phyloP scores from a whole-genome alignment of 2,329 filamentous ascomycete genomes.

The Pochonia chlamydosporia region DNA sequence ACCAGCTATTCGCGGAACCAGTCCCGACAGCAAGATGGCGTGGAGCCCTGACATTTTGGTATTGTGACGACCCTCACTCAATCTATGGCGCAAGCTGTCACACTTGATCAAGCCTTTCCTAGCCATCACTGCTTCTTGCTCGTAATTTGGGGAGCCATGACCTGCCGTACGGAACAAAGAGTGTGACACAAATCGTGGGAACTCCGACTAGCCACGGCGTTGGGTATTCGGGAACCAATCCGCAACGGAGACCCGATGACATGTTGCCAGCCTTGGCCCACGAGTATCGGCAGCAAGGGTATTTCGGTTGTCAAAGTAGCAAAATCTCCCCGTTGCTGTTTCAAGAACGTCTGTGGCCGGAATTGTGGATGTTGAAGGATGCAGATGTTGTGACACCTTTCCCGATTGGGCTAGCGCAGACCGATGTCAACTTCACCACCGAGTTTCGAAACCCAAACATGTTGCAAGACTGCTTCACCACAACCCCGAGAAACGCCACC shows the following conservation, averaged over 20 bases:
- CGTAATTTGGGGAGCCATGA: too few species aligned
- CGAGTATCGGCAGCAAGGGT: neutral
- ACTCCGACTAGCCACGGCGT: too few species aligned
- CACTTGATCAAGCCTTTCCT: too few species aligned
- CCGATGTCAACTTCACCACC: constrained; percentile 10
- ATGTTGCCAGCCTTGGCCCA: neutral
- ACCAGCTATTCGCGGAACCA: too few species aligned
- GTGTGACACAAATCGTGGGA: too few species aligned
- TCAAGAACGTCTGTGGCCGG: neutral
- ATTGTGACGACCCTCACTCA: too few species aligned
- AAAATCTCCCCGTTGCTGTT: neutral
- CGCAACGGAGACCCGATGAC: neutral
- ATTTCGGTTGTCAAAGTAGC: too few species aligned
- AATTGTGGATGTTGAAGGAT: neutral
- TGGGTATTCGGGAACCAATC: neutral
- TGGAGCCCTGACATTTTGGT: too few species aligned
- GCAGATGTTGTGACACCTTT: neutral
- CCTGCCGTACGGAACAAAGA: neutral
- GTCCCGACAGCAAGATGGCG: too few species aligned
- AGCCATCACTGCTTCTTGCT: too few species aligned
- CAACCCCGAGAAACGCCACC: constrained; percentile 13
- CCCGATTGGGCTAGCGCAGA: constrained; percentile 5
- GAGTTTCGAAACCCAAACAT: constrained; percentile 35
- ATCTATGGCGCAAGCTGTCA: too few species aligned
- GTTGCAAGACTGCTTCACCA: constrained; percentile 44